Base-by-base conservation (phyloP, 129 eudicot species). In the Glebionis coronaria region DNA sequence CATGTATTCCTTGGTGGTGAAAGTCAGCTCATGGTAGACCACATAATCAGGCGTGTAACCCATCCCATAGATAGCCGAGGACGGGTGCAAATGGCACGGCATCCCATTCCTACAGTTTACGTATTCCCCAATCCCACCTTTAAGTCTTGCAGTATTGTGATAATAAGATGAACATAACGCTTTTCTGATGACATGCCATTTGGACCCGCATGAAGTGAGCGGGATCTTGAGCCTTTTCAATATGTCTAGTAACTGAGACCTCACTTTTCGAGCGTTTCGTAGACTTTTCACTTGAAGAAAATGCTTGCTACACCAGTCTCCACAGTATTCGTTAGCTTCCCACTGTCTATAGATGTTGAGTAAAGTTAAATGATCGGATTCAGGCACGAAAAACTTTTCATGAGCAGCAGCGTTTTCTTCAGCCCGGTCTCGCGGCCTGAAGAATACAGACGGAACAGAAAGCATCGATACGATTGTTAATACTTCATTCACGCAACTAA, bases 401-500 rank as follows among this genome's bases (percentile, higher is more conserved):
- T 83, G 65, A 1, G 87, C 87, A 49, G 87, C 83, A 35, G 79
- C 87, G 46, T 81, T 79, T 69, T 82, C 83, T 35, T 82, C 87
- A 15, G 82, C 87, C 71, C 87, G 61, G 59, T 82, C 87, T 67
- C 79, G 79, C 16, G 87, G 87, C 14, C 87, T 67, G 69, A 82
- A 14, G 87, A 82, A 49, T 23, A 23, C 25, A 23, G 25, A 23
- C 25, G 25, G 25, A 23, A 23, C 25, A 23, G 25, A 23, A 23
- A 82, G 87, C 87, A 82, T 82, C 1, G 87, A 82, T 4, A 82
- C 87, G 21, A 82, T 55, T 15, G 87, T 82, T 54, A 82, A 50
- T 5, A 79, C 84, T 72, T 82, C 87, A 16, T 79, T 69, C 8
- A 79, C 20, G 57, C 87, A 82, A 20, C 50, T 81, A 0, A 82